phyloP scores from a whole-genome alignment of 2,329 filamentous ascomycete genomes.

The Diaporthe sp. region DNA sequence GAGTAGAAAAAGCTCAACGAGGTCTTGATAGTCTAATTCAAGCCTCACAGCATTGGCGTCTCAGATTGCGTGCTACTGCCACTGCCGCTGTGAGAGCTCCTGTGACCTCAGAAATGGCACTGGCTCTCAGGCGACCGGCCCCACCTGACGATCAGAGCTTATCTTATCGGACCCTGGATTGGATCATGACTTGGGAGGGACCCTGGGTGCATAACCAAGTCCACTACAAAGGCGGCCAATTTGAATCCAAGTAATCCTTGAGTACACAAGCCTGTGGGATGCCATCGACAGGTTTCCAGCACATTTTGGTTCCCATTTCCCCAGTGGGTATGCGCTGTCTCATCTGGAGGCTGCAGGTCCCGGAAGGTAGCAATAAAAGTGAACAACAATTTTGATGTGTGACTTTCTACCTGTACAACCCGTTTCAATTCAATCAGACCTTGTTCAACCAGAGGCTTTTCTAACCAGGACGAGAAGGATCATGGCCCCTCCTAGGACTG shows the following conservation, averaged over 20 bases:
- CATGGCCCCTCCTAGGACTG: background rate
- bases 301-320: background rate
- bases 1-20: background rate
- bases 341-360: background rate
- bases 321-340: background rate
- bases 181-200: background rate
- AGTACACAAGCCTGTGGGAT: background rate
- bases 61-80: slow-evolving; percentile 27
- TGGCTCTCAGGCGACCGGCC: background rate
- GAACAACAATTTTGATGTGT: too few relatives aligned
- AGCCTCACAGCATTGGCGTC: slow-evolving; percentile 9
- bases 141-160: slow-evolving; percentile 20
- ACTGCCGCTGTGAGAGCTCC: background rate
- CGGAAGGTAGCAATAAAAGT: background rate
- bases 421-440: background rate
- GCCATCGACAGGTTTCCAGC: background rate
- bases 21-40: too few relatives aligned
- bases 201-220: slow-evolving; percentile 9
- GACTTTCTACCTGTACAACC: background rate
- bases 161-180: slow-evolving; percentile 17
- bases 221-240: background rate
- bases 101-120: background rate
- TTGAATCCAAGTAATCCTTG: background rate
- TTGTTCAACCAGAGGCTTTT: background rate
- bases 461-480: background rate